Evolutionary conservation across 352 stramenopile species (phyloP).

Genomic region (Thraustochytrium striatum): DNA sequence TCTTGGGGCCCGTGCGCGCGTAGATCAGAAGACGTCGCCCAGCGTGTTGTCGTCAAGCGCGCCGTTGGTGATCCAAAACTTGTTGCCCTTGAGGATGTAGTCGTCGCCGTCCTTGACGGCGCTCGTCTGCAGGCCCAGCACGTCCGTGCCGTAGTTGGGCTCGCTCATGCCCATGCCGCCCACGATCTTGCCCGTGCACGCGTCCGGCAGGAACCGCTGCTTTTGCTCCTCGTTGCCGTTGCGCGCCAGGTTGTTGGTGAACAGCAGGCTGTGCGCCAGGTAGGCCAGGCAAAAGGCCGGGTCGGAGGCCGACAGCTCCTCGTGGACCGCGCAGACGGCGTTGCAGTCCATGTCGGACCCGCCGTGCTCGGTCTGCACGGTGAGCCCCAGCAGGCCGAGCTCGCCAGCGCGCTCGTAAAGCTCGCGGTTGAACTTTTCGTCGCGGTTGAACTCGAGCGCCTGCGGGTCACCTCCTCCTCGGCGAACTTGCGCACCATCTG

Average conservation of each 20-base stretch:
- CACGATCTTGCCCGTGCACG: slow-evolving; percentile 87
- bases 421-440: slow-evolving; percentile 93
- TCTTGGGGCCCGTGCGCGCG: slow-evolving; percentile 76
- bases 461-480: slow-evolving; percentile 93
- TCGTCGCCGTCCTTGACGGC: slow-evolving; percentile 76
- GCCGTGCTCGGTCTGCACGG: slow-evolving; percentile 89
- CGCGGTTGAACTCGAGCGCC: slow-evolving; percentile 86
- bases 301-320: slow-evolving; percentile 93
- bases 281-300: slow-evolving; percentile 97
- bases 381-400: slow-evolving; percentile 91
- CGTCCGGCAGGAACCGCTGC: slow-evolving; percentile 70
- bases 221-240: slow-evolving; percentile 82
- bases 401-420: slow-evolving; percentile 90
- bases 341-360: slow-evolving; percentile 91
- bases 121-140: slow-evolving; percentile 92
- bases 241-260: slow-evolving; percentile 83
- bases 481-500: slow-evolving; percentile 89
- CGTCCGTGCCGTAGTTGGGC: slow-evolving; percentile 87
- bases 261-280: slow-evolving; percentile 86
- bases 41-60: slow-evolving; percentile 85
- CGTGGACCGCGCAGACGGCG: slow-evolving; percentile 86
- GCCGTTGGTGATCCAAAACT: slow-evolving; percentile 99
- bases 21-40: slow-evolving; percentile 98
- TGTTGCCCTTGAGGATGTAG: slow-evolving; percentile 84
- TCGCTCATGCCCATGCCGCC: slow-evolving; percentile 99